Conservation (phyloP, 2,329 filamentous ascomycete genomes). For the Fusarium heterosporum region DNA sequence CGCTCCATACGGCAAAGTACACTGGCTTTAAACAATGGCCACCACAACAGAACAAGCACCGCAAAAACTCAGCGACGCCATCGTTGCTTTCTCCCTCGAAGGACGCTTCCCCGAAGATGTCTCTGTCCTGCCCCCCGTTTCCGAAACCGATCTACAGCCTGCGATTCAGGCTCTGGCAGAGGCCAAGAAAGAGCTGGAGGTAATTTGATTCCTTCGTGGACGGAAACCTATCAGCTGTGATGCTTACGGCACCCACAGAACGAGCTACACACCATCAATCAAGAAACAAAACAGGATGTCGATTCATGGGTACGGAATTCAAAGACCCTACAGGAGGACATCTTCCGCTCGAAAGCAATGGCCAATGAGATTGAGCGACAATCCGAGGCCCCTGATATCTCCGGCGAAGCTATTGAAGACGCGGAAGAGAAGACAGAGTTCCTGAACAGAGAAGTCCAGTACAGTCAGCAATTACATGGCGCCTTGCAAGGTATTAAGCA, state of each 20-base stretch:
- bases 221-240: conserved; percentile 12
- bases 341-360: conserved; percentile 80
- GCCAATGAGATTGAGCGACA: conserved; percentile 84
- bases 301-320: conserved; percentile 89
- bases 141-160: conserved; percentile 54
- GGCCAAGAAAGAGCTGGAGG: conserved; percentile 56
- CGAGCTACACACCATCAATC: conserved; percentile 81
- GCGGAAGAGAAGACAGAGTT: conserved; percentile 68
- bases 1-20: neutral
- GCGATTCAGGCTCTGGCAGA: conserved; percentile 54
- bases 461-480: conserved; percentile 67
- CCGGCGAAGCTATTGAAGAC: conserved; percentile 64
- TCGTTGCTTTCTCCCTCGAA: conserved; percentile 56
- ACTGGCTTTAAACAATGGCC: conserved; percentile 46
- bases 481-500: conserved; percentile 64
- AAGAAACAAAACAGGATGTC: conserved; percentile 81
- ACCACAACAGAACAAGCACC: conserved; percentile 43
- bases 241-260: conserved; percentile 49
- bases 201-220: conserved; percentile 38
- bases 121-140: conserved; percentile 53
- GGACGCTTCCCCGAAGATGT: conserved; percentile 57
- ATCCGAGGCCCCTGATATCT: conserved; percentile 72
- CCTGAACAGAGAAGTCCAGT: conserved; percentile 67
- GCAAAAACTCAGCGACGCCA: conserved; percentile 54
- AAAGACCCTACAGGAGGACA: conserved; percentile 85